Base-by-base conservation (phyloP, 106 monocot species). In the Dendrobium chrysotoxum region DNA sequence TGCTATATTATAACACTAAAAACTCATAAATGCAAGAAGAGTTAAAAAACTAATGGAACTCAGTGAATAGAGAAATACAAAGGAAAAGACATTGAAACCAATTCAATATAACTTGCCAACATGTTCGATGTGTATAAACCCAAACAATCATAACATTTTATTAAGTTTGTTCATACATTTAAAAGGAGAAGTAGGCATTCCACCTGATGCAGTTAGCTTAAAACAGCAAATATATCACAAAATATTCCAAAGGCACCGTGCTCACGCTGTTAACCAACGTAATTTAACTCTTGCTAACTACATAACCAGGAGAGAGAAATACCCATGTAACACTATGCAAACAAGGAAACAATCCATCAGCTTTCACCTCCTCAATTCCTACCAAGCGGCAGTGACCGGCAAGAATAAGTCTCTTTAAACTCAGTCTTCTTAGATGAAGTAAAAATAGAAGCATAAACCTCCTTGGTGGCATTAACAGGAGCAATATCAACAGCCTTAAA, bases 401-500 rank as follows among this genome's bases (percentile, higher is more conserved):
- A 98, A 67, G 55, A 53, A 65, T 84, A 98, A 53, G 97, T 94
- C 84, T 98, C 97, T 82, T 91, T 98, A 53, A 89, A 79, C 8
- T 89, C 86, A 10, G 80, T 79, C 80, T 98, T 98, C 77, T 82
- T 92, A 0, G 97, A 98, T 8, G 94, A 94, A 21, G 91, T 98
- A 54, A 98, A 98, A 15, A 98, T 92, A 0, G 97, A 98, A 12
- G 92, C 97, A 84, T 94, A 98, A 16, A 98, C 89, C 76, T 92
- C 92, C 85, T 98, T 98, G 0, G 86, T 98, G 0, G 97, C 97
- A 88, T 98, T 77, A 0, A 82, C 91, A 0, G 97, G 97, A 4
- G 85, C 89, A 70, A 86, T 82, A 84, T 89, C 89, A 16, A 83
- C 75, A 0, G 96, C 96, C 84, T 86, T 94, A 82, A 94, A 94